Evolutionary conservation across 768 basidiomycete species (phyloP).

Genomic region (Auricularia sp.): DNA sequence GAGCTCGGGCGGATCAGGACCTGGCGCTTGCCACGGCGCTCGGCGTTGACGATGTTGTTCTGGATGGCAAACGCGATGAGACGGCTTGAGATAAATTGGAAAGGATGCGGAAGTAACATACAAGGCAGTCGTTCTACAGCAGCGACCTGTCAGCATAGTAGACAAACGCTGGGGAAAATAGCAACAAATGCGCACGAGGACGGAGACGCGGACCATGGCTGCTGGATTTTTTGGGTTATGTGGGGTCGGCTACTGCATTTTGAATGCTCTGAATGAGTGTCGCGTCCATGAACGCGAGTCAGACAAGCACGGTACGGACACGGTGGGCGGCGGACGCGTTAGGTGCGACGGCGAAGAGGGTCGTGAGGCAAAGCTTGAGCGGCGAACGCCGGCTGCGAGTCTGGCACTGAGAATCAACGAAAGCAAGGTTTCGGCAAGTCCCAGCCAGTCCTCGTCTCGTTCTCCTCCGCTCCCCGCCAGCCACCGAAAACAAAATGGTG

Average conservation of each 20-base stretch:
- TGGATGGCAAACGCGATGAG: conserved; percentile 15
- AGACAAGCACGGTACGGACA: conserved; percentile 28
- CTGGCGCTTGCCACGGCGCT: conserved; percentile 98
- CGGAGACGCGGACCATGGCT: conserved; percentile 79
- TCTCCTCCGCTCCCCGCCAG: conserved; percentile 9
- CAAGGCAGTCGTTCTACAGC: conserved; percentile 50
- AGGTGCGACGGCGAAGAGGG: conserved; percentile 6
- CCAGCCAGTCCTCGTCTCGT: background rate
- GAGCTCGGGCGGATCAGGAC: conserved; percentile 95
- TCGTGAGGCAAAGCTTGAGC: background rate
- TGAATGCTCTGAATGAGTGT: conserved; percentile 68
- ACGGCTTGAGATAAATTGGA: no score
- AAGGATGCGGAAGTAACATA: conserved; percentile 15
- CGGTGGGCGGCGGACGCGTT: conserved; percentile 13
- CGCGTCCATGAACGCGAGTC: conserved; percentile 75
- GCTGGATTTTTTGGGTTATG: conserved; percentile 3
- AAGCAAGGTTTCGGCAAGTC: background rate
- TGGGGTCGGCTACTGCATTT: background rate
- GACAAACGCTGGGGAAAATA: background rate
- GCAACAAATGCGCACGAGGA: conserved; percentile 40
- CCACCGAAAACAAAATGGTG: conserved; percentile 40
- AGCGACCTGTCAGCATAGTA: background rate
- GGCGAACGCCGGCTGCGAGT: background rate
- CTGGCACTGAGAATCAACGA: background rate
- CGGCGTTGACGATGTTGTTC: conserved; percentile 99